Evolutionary conservation across 345 rosid genomes (phyloP), one percentile per base, ranked within the genome.

Genomic region (Aquilaria malaccensis): DNA sequence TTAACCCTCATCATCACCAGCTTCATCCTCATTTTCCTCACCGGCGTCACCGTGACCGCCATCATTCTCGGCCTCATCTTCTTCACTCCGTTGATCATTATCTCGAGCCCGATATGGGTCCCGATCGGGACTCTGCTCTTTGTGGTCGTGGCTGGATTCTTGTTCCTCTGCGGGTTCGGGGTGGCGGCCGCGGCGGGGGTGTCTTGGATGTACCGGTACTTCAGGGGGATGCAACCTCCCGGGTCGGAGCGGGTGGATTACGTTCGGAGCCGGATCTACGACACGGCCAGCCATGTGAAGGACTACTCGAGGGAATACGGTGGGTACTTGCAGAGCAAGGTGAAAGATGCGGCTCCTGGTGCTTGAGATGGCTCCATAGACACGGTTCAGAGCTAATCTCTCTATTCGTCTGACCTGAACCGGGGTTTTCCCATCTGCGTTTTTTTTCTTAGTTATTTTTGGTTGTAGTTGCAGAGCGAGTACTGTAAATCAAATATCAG

Each of bases 291-390:
- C 59, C 93, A 87, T 65, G 86, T 87, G 10, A 89, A 89, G 83
- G 97, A 83, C 52, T 84, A 81, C 55, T 95, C 93, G 0, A 83
- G 82, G 30, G 98, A 85, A 56, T 94, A 90, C 45, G 92, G 97
- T 33, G 99, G 85, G 61, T 84, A 81, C 56, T 68, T 86, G 60
- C 92, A 86, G 76, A 77, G 81, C 70, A 89, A 77, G 76, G 82
- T 83, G n/a, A 89, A 93, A 74, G 95, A 89, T 70, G 95, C 91
- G 1, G 99, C 99, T 67, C 96, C 98, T 32, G 87, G 97, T 66
- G 96, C 99, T 11, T 93, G 80, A 83, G 31, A 29, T 29, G 32
- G 53, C 47, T 29, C 6, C 47, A 65, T 1, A 4, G 41, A 33
- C 33, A 29, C 43, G 5, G 30, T 30, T 13, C 10, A 12, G 43